Conservation (phyloP, 169 alveolate genomes). For the Miamiensis avidus region DNA sequence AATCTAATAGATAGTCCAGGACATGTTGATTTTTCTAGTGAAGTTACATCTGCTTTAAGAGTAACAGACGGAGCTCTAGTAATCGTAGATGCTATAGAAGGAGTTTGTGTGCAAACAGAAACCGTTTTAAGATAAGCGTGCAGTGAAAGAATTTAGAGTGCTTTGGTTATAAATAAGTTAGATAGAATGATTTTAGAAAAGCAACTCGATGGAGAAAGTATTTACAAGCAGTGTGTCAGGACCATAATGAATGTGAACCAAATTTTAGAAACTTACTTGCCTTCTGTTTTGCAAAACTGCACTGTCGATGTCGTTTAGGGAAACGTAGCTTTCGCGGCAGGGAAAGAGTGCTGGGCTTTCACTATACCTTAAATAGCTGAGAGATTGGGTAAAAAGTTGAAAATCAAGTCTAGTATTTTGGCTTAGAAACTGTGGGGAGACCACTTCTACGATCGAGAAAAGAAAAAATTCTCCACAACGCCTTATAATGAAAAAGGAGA, state of each 20-base stretch:
- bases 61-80: constrained; percentile 83
- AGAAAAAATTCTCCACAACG: constrained; percentile 50
- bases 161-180: constrained; percentile 71
- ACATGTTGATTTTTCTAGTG: constrained; percentile 77
- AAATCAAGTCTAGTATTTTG: constrained; percentile 33
- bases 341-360: constrained; percentile 54
- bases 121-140: constrained; percentile 75
- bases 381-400: constrained; percentile 51
- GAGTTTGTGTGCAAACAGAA: constrained; percentile 77
- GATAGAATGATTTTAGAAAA: constrained; percentile 69
- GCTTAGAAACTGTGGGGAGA: constrained; percentile 69
- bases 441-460: constrained; percentile 55
- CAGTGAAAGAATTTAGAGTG: constrained; percentile 65
- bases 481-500: constrained; percentile 44
- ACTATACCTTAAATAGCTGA: constrained; percentile 49
- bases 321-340: constrained; percentile 56
- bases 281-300: constrained; percentile 55
- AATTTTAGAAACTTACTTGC: constrained; percentile 62
- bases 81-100: constrained; percentile 77
- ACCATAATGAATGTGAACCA: constrained; percentile 66
- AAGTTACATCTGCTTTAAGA: constrained; percentile 79
- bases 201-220: constrained; percentile 61
- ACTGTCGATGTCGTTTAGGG: constrained; percentile 59
- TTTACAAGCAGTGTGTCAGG: constrained; percentile 63
- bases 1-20: constrained; percentile 81